Percentiles rank a stretch among this genome's conserved stretches.
Conservation (phyloP, 805 yeast genomes). For the Pichia eremophila region DNA sequence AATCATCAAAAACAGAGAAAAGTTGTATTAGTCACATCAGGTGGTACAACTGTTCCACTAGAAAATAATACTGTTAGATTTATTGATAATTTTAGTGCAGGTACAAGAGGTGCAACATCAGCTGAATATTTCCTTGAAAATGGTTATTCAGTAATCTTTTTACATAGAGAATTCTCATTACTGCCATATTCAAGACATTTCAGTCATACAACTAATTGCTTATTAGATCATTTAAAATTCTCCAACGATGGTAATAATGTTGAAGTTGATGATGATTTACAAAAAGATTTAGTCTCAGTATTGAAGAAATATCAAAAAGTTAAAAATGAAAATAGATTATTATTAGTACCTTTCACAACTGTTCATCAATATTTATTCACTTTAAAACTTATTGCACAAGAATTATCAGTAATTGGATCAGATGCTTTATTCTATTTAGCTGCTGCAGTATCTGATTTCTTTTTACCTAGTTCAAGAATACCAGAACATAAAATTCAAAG, state of each 20-base stretch:
- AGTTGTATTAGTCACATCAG: constrained; percentile 82
- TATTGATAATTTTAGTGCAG: constrained; percentile 95
- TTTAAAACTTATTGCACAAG: constrained; percentile 53
- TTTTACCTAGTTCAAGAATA: constrained; percentile 72
- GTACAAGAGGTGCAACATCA: constrained; percentile 94
- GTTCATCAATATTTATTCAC: constrained; percentile 91
- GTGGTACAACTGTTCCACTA: constrained; percentile 96
- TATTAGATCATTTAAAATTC: constrained; percentile 70
- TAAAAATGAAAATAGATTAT: constrained; percentile 39
- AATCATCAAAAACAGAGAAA: constrained; percentile 39
- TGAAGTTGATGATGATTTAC: constrained; percentile 51
- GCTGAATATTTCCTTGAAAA: constrained; percentile 82
- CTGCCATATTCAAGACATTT: constrained; percentile 89
- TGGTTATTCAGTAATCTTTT: constrained; percentile 86
- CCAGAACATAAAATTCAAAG: constrained; percentile 96
- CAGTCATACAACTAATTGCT: constrained; percentile 74
- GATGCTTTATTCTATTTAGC: constrained; percentile 78
- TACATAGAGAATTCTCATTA: constrained; percentile 86
- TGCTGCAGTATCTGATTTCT: constrained; percentile 96
- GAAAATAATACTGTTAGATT: constrained; percentile 95
- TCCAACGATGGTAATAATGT: constrained; percentile 38
- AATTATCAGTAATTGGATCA: constrained; percentile 44
- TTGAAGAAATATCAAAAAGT: constrained; percentile 48
- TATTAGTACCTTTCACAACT: constrained; percentile 83
- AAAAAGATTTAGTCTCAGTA: constrained; percentile 49